Base-by-base conservation (phyloP, 805 yeast species). In the Scheffersomyces coipomensis region DNA sequence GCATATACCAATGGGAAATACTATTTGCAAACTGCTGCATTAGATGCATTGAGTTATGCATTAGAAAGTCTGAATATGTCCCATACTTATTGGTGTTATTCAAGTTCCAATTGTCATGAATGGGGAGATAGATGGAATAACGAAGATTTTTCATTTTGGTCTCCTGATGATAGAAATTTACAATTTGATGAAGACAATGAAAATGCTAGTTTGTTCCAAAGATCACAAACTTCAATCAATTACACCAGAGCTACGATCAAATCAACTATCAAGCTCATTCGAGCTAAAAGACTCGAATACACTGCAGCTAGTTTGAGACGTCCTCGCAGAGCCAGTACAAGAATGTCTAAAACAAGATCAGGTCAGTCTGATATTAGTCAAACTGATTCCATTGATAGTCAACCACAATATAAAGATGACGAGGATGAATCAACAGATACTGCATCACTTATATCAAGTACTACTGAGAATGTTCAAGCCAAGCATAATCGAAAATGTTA, bases 51-150 rank as follows among this genome's bases (percentile, higher is more conserved):
- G 33, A 73, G 83, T 9, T 76, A 64, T 51, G 98, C 93, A 0
- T 63, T 91, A 31, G 98, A 93, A 57, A 83, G 83, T 1, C 73
- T 79, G 39, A 75, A 76, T 35, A 59, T 88, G 52, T 78, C 85
- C 33, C 88, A 81, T 58, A 82, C 96, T 2, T 78, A 81, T 53
- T 91, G 99, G 98, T 80, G 88, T 51, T 91, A 91, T 58, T 76
- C 85, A 25, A 68, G 83, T 5, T 64, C 69, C 30, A 91, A 90
- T 55, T 66, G 79, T 24, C 96, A 93, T 62, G 65, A 76, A 54
- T 81, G 86, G 83, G 99, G 99, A 0, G 99, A 91, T 60, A 58
- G 74, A 19, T 91, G 97, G 95, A 91, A 91, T 53, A 81, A 88
- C 48, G 99, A 91, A 56, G 98, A 91, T 60, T 83, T 91, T 57